Base-by-base conservation (phyloP, 805 yeast species). In the Wickerhamiella parazyma region DNA sequence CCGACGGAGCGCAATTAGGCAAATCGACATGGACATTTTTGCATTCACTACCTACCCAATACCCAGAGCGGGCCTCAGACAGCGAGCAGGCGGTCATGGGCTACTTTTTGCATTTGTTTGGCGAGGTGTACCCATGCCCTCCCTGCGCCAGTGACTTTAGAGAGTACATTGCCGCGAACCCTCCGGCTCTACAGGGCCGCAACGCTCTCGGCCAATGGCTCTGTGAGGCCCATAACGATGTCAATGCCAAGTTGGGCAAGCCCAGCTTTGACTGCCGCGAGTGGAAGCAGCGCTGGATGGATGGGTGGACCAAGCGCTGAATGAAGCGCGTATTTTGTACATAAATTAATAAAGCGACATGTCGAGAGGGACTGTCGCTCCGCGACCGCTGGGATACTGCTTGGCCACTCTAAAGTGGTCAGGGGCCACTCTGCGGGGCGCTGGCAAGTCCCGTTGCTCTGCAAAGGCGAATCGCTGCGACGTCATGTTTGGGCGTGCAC, bases 271-370 rank as follows among this genome's bases (percentile, higher is more conserved):
- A 89, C 58, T 89, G 97, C 55, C 68, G 76, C 46, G 69, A 82
- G 50, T 91, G 98, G 98, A 78, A 78, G 58, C 75, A 81, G 54
- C 76, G 98, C 57, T 89, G 98, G 98, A 77, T 72, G 51, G 94
- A 84, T 53, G 96, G 96, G 0, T 86, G 95, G 95, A 3, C 31
- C 19, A 26, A 31, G 29, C 33, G 33, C 14, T 42, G 17, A 21
- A 21, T 21, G 24, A 21, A 21, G n/a, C n/a, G n/a, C n/a, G n/a
- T n/a, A 21, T 21, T 6, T 8, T 33, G 35, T 33, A 33, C 19
- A 33, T 33, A 33, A 18, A 28, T 25, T 54, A 45, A 49, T 54
- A 64, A 21, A 62, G 42, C 14, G 69, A 59, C 44, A 87, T 65
- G 51, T 83, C 76, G 49, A 87, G 64, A 1, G 96, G 96, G 29